Percentiles rank a stretch among this genome's conserved stretches.
Conservation (phyloP, 441 rosid species). For the Rhodomyrtus psidioides region DNA sequence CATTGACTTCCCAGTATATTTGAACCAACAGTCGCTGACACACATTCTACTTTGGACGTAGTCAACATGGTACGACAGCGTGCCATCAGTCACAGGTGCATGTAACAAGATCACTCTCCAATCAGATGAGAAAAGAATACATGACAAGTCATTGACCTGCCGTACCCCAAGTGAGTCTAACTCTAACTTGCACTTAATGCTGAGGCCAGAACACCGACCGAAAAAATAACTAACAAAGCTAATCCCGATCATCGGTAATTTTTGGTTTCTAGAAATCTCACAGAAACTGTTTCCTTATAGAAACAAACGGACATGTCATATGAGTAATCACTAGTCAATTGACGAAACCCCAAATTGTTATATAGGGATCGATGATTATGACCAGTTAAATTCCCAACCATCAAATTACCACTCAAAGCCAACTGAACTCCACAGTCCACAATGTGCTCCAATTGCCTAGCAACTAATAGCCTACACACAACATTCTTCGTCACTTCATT, state of each 20-base stretch:
- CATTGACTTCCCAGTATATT: neutral
- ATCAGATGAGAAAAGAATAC: neutral
- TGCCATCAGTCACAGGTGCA: neutral
- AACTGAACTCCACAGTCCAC: neutral
- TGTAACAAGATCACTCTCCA: neutral
- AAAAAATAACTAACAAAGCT: neutral
- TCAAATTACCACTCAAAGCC: neutral
- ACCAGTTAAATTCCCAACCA: neutral
- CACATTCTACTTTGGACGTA: neutral
- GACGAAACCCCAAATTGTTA: neutral
- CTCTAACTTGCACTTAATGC: neutral
- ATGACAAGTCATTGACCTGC: neutral
- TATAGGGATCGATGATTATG: neutral
- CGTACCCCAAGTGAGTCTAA: neutral
- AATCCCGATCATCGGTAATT: accelerated
- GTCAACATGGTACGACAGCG: neutral
- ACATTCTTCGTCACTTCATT: neutral
- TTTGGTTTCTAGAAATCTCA: neutral
- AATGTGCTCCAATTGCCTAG: neutral
- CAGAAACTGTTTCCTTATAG: neutral
- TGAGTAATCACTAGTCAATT: neutral
- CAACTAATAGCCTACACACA: neutral
- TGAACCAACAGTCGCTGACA: neutral
- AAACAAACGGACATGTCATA: neutral
- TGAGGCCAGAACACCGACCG: neutral